Percentiles rank a stretch among this genome's conserved stretches.
Evolutionary conservation across 805 yeast genomes (phyloP).

Genomic region (Martiniozyma abietophila): DNA sequence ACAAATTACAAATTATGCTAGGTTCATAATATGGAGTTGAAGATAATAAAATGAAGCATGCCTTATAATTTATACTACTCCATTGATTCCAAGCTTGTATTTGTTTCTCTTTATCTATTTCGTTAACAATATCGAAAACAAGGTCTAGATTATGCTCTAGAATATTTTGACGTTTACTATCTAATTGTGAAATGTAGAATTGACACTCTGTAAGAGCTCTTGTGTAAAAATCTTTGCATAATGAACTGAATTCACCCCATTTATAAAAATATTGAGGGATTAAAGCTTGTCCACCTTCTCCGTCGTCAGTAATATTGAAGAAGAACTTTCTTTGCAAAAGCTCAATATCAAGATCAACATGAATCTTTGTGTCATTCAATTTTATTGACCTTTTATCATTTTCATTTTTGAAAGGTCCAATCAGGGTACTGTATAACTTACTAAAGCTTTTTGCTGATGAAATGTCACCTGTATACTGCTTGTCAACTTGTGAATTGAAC

Average conservation of each 20-base stretch:
- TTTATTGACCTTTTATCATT: constrained; percentile 48
- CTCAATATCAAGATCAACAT: constrained; percentile 39
- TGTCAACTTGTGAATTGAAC: constrained; percentile 19
- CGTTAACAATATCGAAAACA: constrained; percentile 19
- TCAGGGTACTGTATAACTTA: constrained; percentile 53
- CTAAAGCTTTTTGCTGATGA: constrained; percentile 47
- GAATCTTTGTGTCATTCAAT: constrained; percentile 37
- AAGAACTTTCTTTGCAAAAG: constrained; percentile 39
- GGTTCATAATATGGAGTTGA: constrained; percentile 41
- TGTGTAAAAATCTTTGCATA: constrained; percentile 39
- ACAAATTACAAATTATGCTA: constrained; percentile 37
- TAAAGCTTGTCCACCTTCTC: constrained; percentile 17
- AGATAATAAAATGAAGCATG: constrained; percentile 35
- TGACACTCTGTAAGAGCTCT: constrained; percentile 47
- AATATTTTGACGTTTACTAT: constrained; percentile 16
- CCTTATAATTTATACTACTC: constrained; percentile 16
- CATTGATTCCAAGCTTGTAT: constrained; percentile 18
- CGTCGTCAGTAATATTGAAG: constrained; percentile 28
- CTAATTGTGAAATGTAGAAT: constrained; percentile 29
- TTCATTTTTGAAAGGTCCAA: constrained; percentile 50
- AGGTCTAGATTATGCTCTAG: constrained; percentile 17
- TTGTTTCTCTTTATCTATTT: constrained; percentile 18
- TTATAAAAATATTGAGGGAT: constrained; percentile 24
- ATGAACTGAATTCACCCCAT: constrained; percentile 16
- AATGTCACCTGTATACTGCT: constrained; percentile 28